Base-by-base conservation (phyloP, 768 basidiomycete species). In the Collybiopsis confluens region DNA sequence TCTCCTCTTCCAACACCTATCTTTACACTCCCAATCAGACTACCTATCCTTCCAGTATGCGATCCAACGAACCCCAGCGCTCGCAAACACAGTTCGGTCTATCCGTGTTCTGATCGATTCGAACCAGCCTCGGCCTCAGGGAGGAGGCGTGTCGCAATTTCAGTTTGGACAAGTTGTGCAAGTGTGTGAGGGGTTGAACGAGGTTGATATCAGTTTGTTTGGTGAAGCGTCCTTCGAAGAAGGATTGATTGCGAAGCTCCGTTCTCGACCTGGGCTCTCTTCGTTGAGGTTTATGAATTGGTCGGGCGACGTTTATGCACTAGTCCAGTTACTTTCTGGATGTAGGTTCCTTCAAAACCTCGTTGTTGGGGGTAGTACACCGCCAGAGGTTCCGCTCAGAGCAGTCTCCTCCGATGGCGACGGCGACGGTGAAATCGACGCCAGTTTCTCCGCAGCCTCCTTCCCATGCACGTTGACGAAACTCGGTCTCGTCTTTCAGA, bases 51-150 rank as follows among this genome's bases (percentile, higher is more conserved):
- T 90, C 67, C 64, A 68, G 42, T 62, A 60, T 16, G 80, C 86
- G 5, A 74, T 82, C 50, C 70, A 79, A 50, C 80, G 76, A 40
- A 82, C 82, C 21, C 68, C 73, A 45, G 64, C 74, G 45, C 76
- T 86, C 42, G 75, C 74, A 23, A 75, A 79, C 61, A 68, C 81
- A 2, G 83, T 88, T 45, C 65, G 72, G 28, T 73, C 73, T 13
- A 69, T 90, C 64, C 73, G 73, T 23, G 78, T 80, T 30, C 73
- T 81, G 35, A 61, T 90, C 50, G 88, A 90, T 70, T 73, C 79
- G 62, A 87, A 85, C 61, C 85, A 90, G 56, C 87, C 84, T 13
- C n/a, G n/a, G n/a, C n/a, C n/a, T n/a, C n/a, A n/a, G n/a, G n/a
- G n/a, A n/a, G n/a, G n/a, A n/a, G n/a, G n/a, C n/a, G n/a, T n/a